These are phyloP conservation scores for Neophaeococcomyces mojaviensis DNA, from an alignment of 2,329 filamentous ascomycete genomes.

Conservation along the genomic window DNA sequence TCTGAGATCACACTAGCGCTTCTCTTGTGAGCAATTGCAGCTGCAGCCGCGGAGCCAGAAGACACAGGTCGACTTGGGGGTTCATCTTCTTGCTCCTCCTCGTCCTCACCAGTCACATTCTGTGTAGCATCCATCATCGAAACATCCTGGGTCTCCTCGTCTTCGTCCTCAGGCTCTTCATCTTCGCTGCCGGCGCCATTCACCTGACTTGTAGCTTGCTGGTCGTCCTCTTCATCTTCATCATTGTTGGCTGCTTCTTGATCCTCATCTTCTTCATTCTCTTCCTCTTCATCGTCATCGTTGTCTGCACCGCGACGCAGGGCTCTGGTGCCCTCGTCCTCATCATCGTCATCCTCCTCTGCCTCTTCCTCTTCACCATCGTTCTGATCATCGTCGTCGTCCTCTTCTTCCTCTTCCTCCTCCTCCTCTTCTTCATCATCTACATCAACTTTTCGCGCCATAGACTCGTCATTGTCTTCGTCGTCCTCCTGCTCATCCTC, in stretches of 20 bases:
- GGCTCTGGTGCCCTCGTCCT: conserved; percentile 9
- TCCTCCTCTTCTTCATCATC: conserved; percentile 14
- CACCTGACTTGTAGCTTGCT: conserved; percentile 6
- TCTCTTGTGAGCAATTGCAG: conserved; percentile 55
- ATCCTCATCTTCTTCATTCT: conserved; percentile 13
- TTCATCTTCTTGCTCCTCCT: conserved; percentile 1
- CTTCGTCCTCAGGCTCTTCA: conserved; percentile 6
- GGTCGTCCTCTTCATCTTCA: conserved; percentile 1
- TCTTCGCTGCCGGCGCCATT: conserved; percentile 13
- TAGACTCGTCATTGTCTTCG: conserved; percentile 11
- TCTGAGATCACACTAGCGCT: conserved; percentile 75
- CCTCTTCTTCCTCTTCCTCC: conserved; percentile 10
- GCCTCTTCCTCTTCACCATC: conserved; percentile 14
- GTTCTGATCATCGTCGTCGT: conserved; percentile 8
- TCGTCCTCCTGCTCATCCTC: conserved; percentile 6
- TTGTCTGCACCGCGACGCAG: conserved; percentile 5
- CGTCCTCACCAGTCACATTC: not conserved
- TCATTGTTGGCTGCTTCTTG: not conserved
- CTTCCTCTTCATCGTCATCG: conserved; percentile 13
- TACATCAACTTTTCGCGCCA: conserved; percentile 9
- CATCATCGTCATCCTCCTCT: conserved; percentile 10
- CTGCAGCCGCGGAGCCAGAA: conserved; percentile 7
- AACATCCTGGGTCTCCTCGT: not conserved
- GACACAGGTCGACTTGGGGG: conserved; percentile 3
- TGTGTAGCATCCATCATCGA: not conserved